Percentiles rank a stretch among this genome's conserved stretches.
Conservation (phyloP, 257 asterid species). For the Echites panduratus region DNA sequence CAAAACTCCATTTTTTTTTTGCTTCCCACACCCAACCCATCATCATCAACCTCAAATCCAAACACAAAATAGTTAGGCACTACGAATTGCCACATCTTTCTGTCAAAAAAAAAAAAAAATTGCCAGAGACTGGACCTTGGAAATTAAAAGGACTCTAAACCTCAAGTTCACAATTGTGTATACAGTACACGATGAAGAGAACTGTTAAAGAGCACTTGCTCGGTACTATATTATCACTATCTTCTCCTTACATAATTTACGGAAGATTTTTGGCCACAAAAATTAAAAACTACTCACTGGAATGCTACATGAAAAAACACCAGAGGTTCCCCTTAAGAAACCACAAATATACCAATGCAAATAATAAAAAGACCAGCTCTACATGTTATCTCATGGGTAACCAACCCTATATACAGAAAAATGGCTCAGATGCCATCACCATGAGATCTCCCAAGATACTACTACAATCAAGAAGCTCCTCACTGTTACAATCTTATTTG, state of each 20-base stretch:
- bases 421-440: slow-evolving; percentile 29
- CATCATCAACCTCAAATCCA: too few species aligned
- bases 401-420: slow-evolving; percentile 51
- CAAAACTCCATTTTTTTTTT: too few species aligned
- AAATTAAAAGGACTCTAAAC: not conserved
- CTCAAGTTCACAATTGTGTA: not conserved
- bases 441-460: slow-evolving; percentile 23
- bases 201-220: not conserved
- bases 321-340: slow-evolving; percentile 25
- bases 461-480: slow-evolving; percentile 22
- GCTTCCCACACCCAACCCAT: too few species aligned
- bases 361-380: slow-evolving; percentile 31
- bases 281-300: slow-evolving; percentile 15
- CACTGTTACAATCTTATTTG: slow-evolving; percentile 24
- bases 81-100: too few species aligned
- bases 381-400: slow-evolving; percentile 29
- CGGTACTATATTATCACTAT: slow-evolving; percentile 18
- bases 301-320: slow-evolving; percentile 23
- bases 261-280: slow-evolving; percentile 22
- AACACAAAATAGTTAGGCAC: too few species aligned
- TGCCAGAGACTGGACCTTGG: not conserved
- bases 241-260: slow-evolving; percentile 21
- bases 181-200: not conserved
- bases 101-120: too few species aligned
- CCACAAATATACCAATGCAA: slow-evolving; percentile 25